Evolutionary conservation across 2,329 filamentous ascomycete genomes (phyloP), one percentile per base, ranked within the genome.

Genomic region (Fusarium torreyae): DNA sequence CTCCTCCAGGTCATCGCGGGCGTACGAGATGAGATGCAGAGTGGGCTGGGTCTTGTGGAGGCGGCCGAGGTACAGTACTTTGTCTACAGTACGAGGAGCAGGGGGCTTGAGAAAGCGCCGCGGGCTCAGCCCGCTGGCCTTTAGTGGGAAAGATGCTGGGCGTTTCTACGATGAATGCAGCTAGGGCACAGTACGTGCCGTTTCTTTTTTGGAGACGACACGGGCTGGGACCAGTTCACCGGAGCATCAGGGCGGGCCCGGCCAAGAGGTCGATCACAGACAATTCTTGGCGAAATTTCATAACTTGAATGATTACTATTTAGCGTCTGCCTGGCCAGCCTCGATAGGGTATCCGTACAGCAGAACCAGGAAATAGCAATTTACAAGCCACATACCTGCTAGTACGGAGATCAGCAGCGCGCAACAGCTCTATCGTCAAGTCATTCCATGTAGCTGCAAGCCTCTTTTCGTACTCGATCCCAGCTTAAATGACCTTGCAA

Each of bases 81-180:
- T 31, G 28, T 20, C 39, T 34, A 40, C n/a, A n/a, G n/a, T n/a
- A n/a, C 48, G 38, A 43, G 54, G 39, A 40, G 58, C 40, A 43
- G 54, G 39, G 44, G 58, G 69, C 70, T 66, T 73, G 63, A 46
- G 52, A 63, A 51, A 57, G 59, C 66, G 63, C 50, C 60, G 57
- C 57, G 61, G 66, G 60, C 62, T 57, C 52, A 64, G 68, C 57
- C 59, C 64, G 62, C 69, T 54, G 63, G 55, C 64, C 43, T 69
- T 48, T 63, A 73, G 59, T 20, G 24, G 44, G 10, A 20, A 17
- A 18, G 10, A 33, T 33, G n/a, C 13, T 57, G 59, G 51, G 36
- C 18, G 39, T 42, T 49, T 22, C n/a, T 33, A 40, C 38, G 53
- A 65, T 51, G 31, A 44, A 52, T 39, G 45, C 48, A 72, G 60